A percentile compares a stretch with the other conserved stretches of the same genome.
Conservation (phyloP, 192 early-diverging fungal genomes). For the Mortierella alpina region DNA sequence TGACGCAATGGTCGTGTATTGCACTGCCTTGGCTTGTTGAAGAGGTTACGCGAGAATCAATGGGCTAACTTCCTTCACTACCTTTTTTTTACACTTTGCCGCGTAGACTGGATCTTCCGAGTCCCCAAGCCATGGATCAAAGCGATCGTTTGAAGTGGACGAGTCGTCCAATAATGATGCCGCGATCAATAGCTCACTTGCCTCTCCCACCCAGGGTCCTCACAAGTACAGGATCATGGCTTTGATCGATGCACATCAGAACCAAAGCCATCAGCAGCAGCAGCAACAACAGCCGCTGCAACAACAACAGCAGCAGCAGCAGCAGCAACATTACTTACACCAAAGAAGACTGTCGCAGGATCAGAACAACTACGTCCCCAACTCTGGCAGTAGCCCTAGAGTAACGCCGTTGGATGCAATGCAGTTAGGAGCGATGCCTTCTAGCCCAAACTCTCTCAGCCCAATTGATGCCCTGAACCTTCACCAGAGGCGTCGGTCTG, state of each 20-base stretch:
- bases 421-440: neutral
- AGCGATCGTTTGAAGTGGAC: slow-evolving; percentile 37
- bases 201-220: slow-evolving; percentile 46
- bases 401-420: slow-evolving; percentile 11
- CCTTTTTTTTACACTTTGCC: no score
- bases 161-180: neutral
- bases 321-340: slow-evolving; percentile 6
- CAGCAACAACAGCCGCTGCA: slow-evolving; percentile 5
- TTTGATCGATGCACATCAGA: slow-evolving; percentile 49
- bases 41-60: no score
- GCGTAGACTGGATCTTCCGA: slow-evolving; percentile 5
- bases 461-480: slow-evolving; percentile 24
- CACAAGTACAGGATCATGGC: slow-evolving; percentile 52
- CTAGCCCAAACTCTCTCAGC: slow-evolving; percentile 36
- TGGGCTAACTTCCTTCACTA: neutral
- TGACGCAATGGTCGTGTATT: neutral
- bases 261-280: slow-evolving; percentile 13
- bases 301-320: slow-evolving; percentile 13
- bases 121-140: slow-evolving; percentile 41
- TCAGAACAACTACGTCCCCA: neutral
- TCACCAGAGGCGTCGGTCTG: slow-evolving; percentile 32
- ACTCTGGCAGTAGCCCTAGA: slow-evolving; percentile 1
- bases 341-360: neutral
- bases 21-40: no score
- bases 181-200: neutral